Evolutionary conservation across 1,284 basidiomycete species (phyloP).

Genomic region (Cryptococcus jaspeensis): DNA sequence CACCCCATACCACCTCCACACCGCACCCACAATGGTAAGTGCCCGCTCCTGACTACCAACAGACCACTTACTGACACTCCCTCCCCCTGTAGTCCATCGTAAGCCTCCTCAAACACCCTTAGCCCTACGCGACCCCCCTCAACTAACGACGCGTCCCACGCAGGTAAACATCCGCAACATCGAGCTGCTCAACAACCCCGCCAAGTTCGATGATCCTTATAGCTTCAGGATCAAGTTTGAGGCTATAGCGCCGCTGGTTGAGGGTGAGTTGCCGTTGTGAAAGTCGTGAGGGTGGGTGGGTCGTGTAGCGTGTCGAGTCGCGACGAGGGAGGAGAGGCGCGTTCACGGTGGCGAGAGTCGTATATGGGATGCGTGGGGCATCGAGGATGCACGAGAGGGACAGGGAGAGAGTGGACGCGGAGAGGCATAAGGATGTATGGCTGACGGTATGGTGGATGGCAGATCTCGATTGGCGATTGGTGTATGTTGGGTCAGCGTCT

Average conservation of each 20-base stretch:
- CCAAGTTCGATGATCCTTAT: conserved; percentile 86
- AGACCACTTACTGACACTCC: neutral
- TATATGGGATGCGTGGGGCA: no score
- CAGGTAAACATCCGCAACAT: conserved; percentile 55
- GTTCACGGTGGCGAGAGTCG: no score
- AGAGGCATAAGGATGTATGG: neutral
- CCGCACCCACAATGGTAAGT: conserved; percentile 8
- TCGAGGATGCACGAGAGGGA: no score
- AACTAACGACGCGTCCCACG: neutral
- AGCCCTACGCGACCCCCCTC: neutral
- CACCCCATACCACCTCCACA: neutral
- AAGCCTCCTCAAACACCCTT: conserved; percentile 12
- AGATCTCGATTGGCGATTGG: conserved; percentile 98
- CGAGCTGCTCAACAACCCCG: conserved; percentile 88
- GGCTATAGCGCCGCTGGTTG: conserved; percentile 87
- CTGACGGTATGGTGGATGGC: conserved; percentile 4
- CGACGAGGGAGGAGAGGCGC: conserved; percentile 46
- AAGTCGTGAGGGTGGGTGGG: neutral
- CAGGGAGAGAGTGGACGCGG: no score
- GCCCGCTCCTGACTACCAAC: neutral
- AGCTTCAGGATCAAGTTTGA: conserved; percentile 96
- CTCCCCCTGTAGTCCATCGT: conserved; percentile 40
- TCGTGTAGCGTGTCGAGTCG: conserved; percentile 97
- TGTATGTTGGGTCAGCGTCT: conserved; percentile 93
- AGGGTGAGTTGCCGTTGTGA: conserved; percentile 59